phyloP scores from a whole-genome alignment of 192 early-diverging fungal genomes.

The Rhizophlyctis rosea region DNA sequence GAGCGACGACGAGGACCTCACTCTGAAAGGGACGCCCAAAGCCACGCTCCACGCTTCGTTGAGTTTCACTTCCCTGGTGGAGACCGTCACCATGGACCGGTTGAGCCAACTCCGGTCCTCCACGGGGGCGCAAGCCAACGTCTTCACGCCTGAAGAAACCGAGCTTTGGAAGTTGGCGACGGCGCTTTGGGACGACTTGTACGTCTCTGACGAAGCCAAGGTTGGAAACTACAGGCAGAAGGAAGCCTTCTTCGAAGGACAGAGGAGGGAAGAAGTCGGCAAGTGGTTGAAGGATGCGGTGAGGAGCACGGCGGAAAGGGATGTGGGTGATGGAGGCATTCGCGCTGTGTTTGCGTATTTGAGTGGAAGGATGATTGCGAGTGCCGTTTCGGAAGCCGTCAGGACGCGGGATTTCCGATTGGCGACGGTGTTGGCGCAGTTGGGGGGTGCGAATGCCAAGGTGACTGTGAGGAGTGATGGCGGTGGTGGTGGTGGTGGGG shows the following conservation, averaged over 20 bases:
- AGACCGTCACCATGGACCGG: conserved; percentile 1
- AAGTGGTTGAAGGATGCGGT: conserved; percentile 65
- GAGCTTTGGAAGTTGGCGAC: conserved; percentile 51
- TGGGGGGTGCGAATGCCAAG: conserved; percentile 56
- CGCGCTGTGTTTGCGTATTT: conserved; percentile 52
- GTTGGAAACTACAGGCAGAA: conserved; percentile 13
- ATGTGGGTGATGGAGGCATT: conserved; percentile 18
- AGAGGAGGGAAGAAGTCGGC: conserved; percentile 56
- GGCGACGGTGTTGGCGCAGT: conserved; percentile 75
- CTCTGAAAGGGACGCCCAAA: conserved; percentile 9
- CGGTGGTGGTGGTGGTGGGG: conserved; percentile 1
- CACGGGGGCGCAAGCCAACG: too few relatives aligned
- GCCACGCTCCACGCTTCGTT: conserved; percentile 12
- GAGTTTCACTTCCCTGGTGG: conserved; percentile 14
- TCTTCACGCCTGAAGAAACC: too few relatives aligned
- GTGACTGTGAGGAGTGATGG: conserved; percentile 13
- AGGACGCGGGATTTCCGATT: conserved; percentile 64
- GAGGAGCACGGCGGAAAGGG: conserved; percentile 40
- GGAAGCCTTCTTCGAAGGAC: conserved; percentile 30
- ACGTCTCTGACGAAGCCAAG: conserved; percentile 1
- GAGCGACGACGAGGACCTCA: too few relatives aligned
- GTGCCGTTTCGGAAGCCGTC: conserved; percentile 64
- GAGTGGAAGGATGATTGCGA: conserved; percentile 56
- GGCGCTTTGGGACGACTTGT: conserved; percentile 53
- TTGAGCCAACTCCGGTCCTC: too few relatives aligned